phyloP scores from a whole-genome alignment of 345 rosid genomes.

The Abelmoschus esculentus region DNA sequence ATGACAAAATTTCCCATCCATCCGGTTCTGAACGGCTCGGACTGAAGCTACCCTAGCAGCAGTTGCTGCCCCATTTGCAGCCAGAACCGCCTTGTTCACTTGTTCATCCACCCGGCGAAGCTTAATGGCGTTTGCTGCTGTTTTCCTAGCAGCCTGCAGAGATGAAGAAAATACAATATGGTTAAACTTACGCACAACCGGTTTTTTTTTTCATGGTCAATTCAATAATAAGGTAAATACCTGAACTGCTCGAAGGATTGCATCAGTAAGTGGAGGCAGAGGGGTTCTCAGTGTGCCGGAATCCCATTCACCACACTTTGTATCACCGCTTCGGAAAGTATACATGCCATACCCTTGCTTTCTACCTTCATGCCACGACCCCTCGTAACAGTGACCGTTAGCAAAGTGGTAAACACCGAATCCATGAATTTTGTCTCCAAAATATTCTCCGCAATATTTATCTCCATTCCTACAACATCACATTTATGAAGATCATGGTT shows the following conservation, averaged over 20 bases:
- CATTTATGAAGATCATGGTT: background rate
- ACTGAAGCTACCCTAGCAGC: conserved; percentile 97
- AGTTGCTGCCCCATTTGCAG: conserved; percentile 81
- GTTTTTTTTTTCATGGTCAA: background rate
- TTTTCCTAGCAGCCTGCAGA: conserved; percentile 65
- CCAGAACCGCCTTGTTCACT: conserved; percentile 58
- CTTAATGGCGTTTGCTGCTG: conserved; percentile 61
- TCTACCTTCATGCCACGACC: conserved; percentile 96
- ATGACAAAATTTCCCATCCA: conserved; percentile 88
- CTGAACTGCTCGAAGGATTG: conserved; percentile 59
- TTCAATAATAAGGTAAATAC: conserved; percentile 22
- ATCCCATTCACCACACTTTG: conserved; percentile 76
- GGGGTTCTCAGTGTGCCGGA: conserved; percentile 47
- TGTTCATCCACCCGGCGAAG: conserved; percentile 61
- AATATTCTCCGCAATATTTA: conserved; percentile 84
- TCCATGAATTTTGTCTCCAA: conserved; percentile 89
- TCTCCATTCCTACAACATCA: conserved; percentile 73
- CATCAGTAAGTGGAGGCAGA: conserved; percentile 31
- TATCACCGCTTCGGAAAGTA: conserved; percentile 61
- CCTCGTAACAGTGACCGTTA: conserved; percentile 86
- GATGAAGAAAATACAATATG: background rate
- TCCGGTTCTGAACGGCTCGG: conserved; percentile 84
- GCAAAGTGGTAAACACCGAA: conserved; percentile 85
- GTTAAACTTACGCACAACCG: background rate
- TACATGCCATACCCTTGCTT: conserved; percentile 89